Base-by-base conservation (phyloP, 2,329 filamentous ascomycete genomes). In the Leptographium lundbergii region DNA sequence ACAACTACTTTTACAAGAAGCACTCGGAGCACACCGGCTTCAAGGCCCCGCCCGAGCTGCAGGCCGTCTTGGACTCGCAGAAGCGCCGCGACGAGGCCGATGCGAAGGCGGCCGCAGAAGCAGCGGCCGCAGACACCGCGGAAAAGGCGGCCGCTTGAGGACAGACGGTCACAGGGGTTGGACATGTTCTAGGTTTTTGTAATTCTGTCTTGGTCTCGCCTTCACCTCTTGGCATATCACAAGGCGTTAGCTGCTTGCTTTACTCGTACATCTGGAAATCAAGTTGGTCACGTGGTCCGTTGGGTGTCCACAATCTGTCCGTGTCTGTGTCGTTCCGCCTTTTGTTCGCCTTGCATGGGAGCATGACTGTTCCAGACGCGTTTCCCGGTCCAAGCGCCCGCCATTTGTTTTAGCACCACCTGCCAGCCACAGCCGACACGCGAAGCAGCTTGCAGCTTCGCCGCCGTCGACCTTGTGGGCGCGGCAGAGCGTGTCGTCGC, bases 21-120 rank as follows among this genome's bases (percentile, higher is more conserved):
- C 92, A 97, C 75, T 82, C 85, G 51, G 90, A 95, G 70, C 91
- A 96, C 72, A 84, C 86, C 59, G 89, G 88, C 17, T 96, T 91
- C 75, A 84, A 86, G 67, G 80, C 77, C 1, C 81, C 82, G 19
- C 78, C 81, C 4, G 80, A 80, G 72, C 73, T 82, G 59, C 77
- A 81, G 69, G 77, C 76, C 53, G 78, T 82, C 42, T 67, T 82
- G 6, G 80, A 82, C 67, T 82, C 80, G 24, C 79, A 79, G 66
- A 76, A 77, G 67, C 73, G 72, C 32, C 72, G 74, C n/a, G 73
- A 77, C 7, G 71, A 69, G 27, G 65, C 65, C 14, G 62, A 61
- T 22, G 65, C 63, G 19, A 65, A 66, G 7, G 63, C 62, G 10
- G 61, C 62, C 6, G 65, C 67, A 4, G 57, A 32, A 9, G 45